Base-by-base conservation (phyloP, 306 rosid species). In the Arachis hypogaea region DNA sequence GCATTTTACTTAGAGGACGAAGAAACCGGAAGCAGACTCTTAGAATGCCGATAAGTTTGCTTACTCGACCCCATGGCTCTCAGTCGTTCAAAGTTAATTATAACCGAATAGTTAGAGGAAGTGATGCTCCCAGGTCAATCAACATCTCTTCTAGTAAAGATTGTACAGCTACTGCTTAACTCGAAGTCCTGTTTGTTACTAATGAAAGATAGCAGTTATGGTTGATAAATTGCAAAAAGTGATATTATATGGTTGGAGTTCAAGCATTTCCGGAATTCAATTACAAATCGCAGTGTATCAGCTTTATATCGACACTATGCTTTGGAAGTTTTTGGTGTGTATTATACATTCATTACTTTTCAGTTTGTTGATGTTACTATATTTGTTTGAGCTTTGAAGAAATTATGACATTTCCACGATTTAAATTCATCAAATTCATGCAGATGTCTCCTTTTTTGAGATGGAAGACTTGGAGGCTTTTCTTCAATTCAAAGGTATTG, bases 21-120 rank as follows among this genome's bases (percentile, higher is more conserved):
- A 88, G 98, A 86, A 92, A 95, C 69, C 87, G 97, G 52, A 95
- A 87, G 82, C 98, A 92, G 82, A 92, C 99, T 67, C 85, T 92
- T 49, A 83, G 98, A 79, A 88, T 95, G 93, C 99, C 99, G 29
- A 86, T 90, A 71, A 90, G 98, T 88, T 88, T 88, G 85, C 97
- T 95, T 57, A 92, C 75, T 76, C 92, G 93, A 64, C 98, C 99
- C 14, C 82, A 95, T 64, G 92, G 97, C 69, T 92, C 99, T 71
- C 96, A 92, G 88, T 90, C 98, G 33, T 95, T 95, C 83, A 95
- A 95, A 85, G 92, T 85, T 75, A 80, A 77, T 68, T 84, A 79
- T 82, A 95, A 85, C 86, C 90, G 98, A 60, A 92, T 92, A 45
- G 90, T 95, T 54, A 85, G 97, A 80, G 96, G 95, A 82, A 91